phyloP scores from a whole-genome alignment of 768 basidiomycete species.

The Boletus sp. region DNA sequence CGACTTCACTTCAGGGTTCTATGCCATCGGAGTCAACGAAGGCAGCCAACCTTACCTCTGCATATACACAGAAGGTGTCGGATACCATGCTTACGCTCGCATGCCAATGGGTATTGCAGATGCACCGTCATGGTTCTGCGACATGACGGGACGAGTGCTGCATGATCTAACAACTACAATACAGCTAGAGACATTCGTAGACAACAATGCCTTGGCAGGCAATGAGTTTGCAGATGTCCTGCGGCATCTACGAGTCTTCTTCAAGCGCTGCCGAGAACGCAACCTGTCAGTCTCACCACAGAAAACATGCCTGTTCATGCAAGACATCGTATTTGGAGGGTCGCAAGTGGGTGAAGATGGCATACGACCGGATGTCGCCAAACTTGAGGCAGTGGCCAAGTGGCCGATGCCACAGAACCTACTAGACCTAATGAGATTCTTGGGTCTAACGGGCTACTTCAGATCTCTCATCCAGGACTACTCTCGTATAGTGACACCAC shows the following conservation, averaged over 20 bases:
- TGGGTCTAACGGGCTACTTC: too few relatives aligned
- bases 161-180: too few relatives aligned
- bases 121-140: too few relatives aligned
- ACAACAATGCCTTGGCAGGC: not conserved
- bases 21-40: too few relatives aligned
- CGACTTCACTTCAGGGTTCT: too few relatives aligned
- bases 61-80: too few relatives aligned
- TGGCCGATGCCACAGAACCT: not conserved
- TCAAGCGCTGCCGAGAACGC: not conserved
- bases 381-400: slow-evolving; percentile 2
- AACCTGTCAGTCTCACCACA: slow-evolving; percentile 7
- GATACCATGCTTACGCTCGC: too few relatives aligned
- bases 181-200: too few relatives aligned
- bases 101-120: too few relatives aligned
- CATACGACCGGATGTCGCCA: not conserved
- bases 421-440: not conserved
- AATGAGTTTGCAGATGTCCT: not conserved
- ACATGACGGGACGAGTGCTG: too few relatives aligned
- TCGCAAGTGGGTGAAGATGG: not conserved
- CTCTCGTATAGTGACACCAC: not conserved
- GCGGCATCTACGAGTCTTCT: not conserved
- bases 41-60: too few relatives aligned
- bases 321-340: not conserved
- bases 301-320: slow-evolving; percentile 10
- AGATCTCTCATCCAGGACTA: slow-evolving; percentile 11